Base-by-base conservation (phyloP, 177 flowering plant species). In the Vitis hybrid region DNA sequence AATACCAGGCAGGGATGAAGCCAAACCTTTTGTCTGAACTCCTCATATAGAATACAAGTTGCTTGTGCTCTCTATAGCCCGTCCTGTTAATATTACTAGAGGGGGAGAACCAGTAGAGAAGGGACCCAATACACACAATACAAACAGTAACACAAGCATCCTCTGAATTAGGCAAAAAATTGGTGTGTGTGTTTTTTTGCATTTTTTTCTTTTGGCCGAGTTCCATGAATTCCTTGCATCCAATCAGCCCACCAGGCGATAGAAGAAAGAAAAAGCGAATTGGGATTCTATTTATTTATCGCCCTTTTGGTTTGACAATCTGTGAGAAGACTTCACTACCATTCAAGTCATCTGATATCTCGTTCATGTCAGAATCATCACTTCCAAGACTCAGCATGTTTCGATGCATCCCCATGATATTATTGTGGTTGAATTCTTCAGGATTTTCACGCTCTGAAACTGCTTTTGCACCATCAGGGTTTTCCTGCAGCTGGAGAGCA, bases 301-400 rank as follows among this genome's bases (percentile, higher is more conserved):
- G 64, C 1, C 83, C 83, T 20, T 64, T 57, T 26, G 68, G 78
- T 22, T 77, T 66, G 9, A 75, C 78, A 68, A 77, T 71, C 61
- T 74, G 80, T 2, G 83, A 80, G 71, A 80, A 80, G 48, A 77
- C 66, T 9, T 55, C 80, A 14, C 62, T 56, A n/a, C 70, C 71
- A 3, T 26, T 26, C 29, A 26, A 26, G 29, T 26, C 29, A 14
- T 71, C 65, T 2, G 16, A 10, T 2, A 33, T 18, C 16, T 70
- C 64, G 8, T 29, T 65, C 29, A 39, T 55, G 15, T 74, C 78
- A 2, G 26, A 14, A 0, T 75, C 81, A 0, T 75, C 81, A 48
- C 59, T 62, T 29, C 70, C 82, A n/a, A 80, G 71, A 67, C 73
- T 69, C 12, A 77, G 72, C 16, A 64, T 72, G 60, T 50, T 72